phyloP scores from a whole-genome alignment of 2,329 filamentous ascomycete species.

The Epicoccum nigrum region DNA sequence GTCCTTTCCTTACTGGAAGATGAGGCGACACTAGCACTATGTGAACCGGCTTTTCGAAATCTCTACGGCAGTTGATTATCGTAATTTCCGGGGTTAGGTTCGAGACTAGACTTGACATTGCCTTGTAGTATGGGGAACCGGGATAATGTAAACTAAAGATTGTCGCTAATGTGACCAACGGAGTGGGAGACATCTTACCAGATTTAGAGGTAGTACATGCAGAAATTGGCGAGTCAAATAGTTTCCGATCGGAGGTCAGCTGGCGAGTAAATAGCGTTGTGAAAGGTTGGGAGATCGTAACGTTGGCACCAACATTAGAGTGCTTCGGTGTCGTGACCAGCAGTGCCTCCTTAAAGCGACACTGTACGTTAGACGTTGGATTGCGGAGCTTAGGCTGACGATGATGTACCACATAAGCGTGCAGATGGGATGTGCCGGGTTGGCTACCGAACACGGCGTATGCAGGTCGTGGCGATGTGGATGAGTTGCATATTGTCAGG shows the following conservation, averaged over 20 bases:
- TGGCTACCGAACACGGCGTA: conserved; percentile 6
- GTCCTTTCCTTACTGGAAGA: no score
- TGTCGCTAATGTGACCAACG: neutral
- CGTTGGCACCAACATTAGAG: neutral
- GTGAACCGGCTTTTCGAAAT: no score
- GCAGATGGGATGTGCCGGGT: conserved; percentile 1
- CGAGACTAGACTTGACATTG: neutral
- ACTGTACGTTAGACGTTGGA: neutral
- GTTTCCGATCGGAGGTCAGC: neutral
- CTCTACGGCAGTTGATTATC: no score
- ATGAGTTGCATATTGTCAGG: conserved; percentile 11
- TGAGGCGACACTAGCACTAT: no score
- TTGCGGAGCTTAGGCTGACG: neutral
- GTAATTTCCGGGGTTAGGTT: no score
- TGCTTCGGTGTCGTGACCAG: neutral
- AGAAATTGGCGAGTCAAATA: no score
- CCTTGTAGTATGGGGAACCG: no score
- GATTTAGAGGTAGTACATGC: no score
- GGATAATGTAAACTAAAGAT: neutral
- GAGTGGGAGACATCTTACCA: neutral
- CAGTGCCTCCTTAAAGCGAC: no score
- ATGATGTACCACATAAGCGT: neutral
- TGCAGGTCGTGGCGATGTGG: conserved; percentile 2
- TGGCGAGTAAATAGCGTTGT: neutral
- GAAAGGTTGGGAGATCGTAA: neutral